Evolutionary conservation across 2,329 filamentous ascomycete species (phyloP), one percentile per base, ranked within the genome.

Genomic region (Dactylellina drechsleri): DNA sequence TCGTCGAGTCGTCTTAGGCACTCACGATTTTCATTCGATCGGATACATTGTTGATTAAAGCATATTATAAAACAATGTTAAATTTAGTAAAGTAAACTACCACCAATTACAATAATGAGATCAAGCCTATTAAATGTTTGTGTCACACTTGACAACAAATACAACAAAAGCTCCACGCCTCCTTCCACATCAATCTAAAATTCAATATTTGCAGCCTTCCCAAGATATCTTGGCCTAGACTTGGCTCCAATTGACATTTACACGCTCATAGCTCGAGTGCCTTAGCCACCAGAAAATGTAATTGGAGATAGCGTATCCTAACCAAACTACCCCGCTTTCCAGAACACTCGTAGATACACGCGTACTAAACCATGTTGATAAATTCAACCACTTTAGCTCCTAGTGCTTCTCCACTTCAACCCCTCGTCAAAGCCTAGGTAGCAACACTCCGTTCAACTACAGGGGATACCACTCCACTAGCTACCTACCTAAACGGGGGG

Each of bases 401-500:
- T 47, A 47, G 13, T 47, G 15, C 6, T n/a, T 47, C 7, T 47
- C 15, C 43, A 47, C 13, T 15, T 18, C 4, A 5, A 5, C 43
- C 43, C 15, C 40, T 57, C 18, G 53, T 43, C 28, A 15, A 8
- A 13, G 20, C 53, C 4, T 28, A 57, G 16, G 4, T 41, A 13
- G 53, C 53, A 13, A 57, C 28, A 5, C 15, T 43, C 4, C 40
- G 40, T 20, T 57, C 28, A 10, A 43, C 13, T 0, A 13, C 15
- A 1, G 23, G n/a, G 4, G 6, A 2, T 18, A 20, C 28, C 6
- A 20, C 28, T 10, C 1, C 26, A 16, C 23, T 54, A 28, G 53
- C 53, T 6, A 57, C 53, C 18, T 57, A 57, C 53, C 28, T 20
- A 43, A 8, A 57, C 31, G 31, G 53, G 18, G 53, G 53, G 4